These are phyloP conservation scores for Piper betle DNA, from an alignment of 164 flowering plant genomes.

Conservation along the genomic window DNA sequence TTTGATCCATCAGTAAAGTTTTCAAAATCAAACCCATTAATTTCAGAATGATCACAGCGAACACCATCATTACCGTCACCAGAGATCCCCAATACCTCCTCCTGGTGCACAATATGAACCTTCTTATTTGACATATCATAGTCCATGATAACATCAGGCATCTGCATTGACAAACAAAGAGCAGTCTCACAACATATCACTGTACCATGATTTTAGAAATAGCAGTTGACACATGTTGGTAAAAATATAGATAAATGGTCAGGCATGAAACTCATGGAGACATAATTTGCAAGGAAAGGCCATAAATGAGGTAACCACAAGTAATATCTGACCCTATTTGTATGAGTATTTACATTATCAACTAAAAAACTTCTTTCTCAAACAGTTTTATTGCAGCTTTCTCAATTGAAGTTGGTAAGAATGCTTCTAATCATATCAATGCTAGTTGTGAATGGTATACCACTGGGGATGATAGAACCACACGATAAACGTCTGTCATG, in stretches of 20 bases:
- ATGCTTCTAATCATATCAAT: not conserved
- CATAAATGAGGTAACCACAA: not conserved
- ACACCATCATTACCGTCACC: slow-evolving; percentile 3
- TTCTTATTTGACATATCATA: slow-evolving; percentile 52
- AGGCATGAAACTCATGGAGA: not conserved
- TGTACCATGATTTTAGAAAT: not conserved
- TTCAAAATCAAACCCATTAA: slow-evolving; percentile 11
- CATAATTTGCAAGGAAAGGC: not conserved
- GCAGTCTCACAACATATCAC: slow-evolving; percentile 1
- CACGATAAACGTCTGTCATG: slow-evolving; percentile 52
- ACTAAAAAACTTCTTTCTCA: too few relatives aligned
- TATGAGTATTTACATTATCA: too few relatives aligned
- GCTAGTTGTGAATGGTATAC: slow-evolving; percentile 24
- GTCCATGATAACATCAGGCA: slow-evolving; percentile 82
- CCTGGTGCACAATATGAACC: slow-evolving; percentile 62
- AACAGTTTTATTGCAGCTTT: not conserved
- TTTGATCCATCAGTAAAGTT: slow-evolving; percentile 9
- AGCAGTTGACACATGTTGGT: not conserved
- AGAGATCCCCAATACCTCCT: slow-evolving; percentile 35
- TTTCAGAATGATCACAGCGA: slow-evolving; percentile 8
- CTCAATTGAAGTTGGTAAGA: not conserved
- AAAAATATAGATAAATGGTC: not conserved
- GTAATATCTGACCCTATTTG: not conserved
- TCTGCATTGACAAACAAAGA: slow-evolving; percentile 29
- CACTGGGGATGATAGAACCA: slow-evolving; percentile 90